Base-by-base conservation (phyloP, 257 asterid genomes). In the Solanum sitiens region DNA sequence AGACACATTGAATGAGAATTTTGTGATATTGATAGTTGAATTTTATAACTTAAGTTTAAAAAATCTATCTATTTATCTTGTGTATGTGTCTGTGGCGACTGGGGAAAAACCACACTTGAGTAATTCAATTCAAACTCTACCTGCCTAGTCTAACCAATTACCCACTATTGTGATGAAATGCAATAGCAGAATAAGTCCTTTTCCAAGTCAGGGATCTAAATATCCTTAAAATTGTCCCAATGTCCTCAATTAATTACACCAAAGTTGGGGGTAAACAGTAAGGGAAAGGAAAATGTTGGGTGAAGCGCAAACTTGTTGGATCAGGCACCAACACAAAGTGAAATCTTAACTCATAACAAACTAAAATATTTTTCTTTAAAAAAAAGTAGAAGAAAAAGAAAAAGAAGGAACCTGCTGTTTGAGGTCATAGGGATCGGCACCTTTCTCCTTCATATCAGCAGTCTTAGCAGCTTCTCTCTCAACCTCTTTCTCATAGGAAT, bases 351-450 rank as follows among this genome's bases (percentile, higher is more conserved):
- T 33, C 45, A 68, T 68, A 35, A 35, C 6, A 18, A 72, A 72
- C 33, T 33, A 33, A 33, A 33, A 33, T 25, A 4, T 40, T 40
- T 53, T 53, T 7, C 39, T 37, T 6, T 37, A 37, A 37, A 32
- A 70, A 3, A 32, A 70, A 16, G 21, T 30, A n/a, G 30, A 86
- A 63, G 14, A 85, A n/a, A 30, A 21, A 67, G 37, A 18, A 35
- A 11, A 71, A 33, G 86, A 87, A 83, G 80, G 61, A 61, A 94
- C 98, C 99, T 96, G 98, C 80, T 96, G 99, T 85, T 95, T 96
- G 93, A 94, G 94, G 86, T 95, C 98, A 85, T 95, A 93, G 8
- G 96, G 97, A 93, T 96, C 98, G 44, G 98, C 98, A 13, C 94
- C 93, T 13, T 93, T 93, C 63, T 94, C 91, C 93, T 95, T 96